Conservation (phyloP, 116 monocot species). For the Cymodocea nodosa region DNA sequence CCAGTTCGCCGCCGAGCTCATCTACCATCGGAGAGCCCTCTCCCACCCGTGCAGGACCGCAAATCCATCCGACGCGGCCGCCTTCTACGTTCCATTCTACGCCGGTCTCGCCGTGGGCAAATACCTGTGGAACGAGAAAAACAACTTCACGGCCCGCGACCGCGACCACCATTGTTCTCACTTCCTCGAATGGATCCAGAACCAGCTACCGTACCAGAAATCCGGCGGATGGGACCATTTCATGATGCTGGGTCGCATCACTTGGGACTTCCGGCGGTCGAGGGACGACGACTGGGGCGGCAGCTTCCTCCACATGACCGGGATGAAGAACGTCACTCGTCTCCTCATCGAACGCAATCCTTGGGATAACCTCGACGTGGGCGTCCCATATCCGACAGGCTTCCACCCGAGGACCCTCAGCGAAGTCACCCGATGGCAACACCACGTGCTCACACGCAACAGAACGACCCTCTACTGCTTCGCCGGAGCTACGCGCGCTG, state of each 20-base stretch:
- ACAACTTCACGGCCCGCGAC: slow-evolving; percentile 21
- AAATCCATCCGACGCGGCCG: slow-evolving; percentile 33
- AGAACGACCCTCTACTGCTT: slow-evolving; percentile 58
- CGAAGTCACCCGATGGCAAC: slow-evolving; percentile 17
- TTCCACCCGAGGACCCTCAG: slow-evolving; percentile 16
- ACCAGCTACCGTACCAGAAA: slow-evolving; percentile 15
- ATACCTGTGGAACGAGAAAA: slow-evolving; percentile 37
- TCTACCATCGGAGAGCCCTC: slow-evolving; percentile 56
- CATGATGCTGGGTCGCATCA: slow-evolving; percentile 63
- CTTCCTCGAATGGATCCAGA: slow-evolving; percentile 31
- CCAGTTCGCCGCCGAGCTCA: slow-evolving; percentile 71
- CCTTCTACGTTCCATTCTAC: slow-evolving; percentile 90
- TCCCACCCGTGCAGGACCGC: slow-evolving; percentile 45
- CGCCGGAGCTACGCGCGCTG: slow-evolving; percentile 48
- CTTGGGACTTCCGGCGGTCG: slow-evolving; percentile 78
- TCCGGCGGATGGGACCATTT: slow-evolving; percentile 60
- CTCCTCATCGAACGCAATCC: slow-evolving; percentile 71
- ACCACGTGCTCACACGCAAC: slow-evolving; percentile 18
- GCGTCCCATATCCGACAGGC: slow-evolving; percentile 27
- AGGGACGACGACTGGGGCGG: slow-evolving; percentile 46
- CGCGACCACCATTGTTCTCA: slow-evolving; percentile 19
- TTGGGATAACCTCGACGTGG: slow-evolving; percentile 43
- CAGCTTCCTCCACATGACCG: slow-evolving; percentile 58
- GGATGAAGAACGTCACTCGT: slow-evolving; percentile 51
- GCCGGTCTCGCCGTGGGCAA: slow-evolving; percentile 56